Percentiles rank a stretch among this genome's conserved stretches.
These are phyloP conservation scores for Fusarium dlaminii DNA, from an alignment of 2,329 filamentous ascomycete genomes.

Conservation along the genomic window DNA sequence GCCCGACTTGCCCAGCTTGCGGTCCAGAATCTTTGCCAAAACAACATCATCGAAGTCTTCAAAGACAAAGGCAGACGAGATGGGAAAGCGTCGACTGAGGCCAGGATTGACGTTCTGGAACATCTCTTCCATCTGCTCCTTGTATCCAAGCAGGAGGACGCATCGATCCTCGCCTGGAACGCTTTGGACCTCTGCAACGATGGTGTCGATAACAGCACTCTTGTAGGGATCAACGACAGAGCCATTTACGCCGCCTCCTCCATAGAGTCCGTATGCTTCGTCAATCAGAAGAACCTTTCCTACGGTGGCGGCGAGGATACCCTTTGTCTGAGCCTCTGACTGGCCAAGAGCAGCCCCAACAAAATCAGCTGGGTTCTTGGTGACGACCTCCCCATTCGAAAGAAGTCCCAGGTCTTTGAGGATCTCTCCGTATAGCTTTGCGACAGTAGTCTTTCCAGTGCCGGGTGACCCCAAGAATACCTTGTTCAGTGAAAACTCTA, in stretches of 20 bases:
- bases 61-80: conserved; percentile 72
- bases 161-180: conserved; percentile 77
- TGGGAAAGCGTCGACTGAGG: conserved; percentile 71
- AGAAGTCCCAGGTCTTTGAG: conserved; percentile 73
- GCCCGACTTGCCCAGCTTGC: conserved; percentile 68
- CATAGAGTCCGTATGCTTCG: conserved; percentile 76
- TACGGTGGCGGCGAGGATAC: conserved; percentile 69
- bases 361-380: conserved; percentile 80
- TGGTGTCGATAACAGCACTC: conserved; percentile 75
- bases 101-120: conserved; percentile 80
- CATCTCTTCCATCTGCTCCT: conserved; percentile 75
- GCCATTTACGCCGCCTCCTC: conserved; percentile 51
- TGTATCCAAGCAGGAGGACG: conserved; percentile 76
- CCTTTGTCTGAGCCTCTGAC: conserved; percentile 78
- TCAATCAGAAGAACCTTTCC: conserved; percentile 85
- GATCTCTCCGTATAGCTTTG: conserved; percentile 76
- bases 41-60: conserved; percentile 72
- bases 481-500: conserved; percentile 72
- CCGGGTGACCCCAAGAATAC: conserved; percentile 78
- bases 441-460: conserved; percentile 80
- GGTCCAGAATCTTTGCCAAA: conserved; percentile 66
- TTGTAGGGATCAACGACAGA: conserved; percentile 57
- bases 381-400: conserved; percentile 74
- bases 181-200: conserved; percentile 78
- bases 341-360: conserved; percentile 69